These are phyloP conservation scores for Wickerhamomyces subpelliculosus DNA, from an alignment of 805 yeast species.

Conservation along the genomic window DNA sequence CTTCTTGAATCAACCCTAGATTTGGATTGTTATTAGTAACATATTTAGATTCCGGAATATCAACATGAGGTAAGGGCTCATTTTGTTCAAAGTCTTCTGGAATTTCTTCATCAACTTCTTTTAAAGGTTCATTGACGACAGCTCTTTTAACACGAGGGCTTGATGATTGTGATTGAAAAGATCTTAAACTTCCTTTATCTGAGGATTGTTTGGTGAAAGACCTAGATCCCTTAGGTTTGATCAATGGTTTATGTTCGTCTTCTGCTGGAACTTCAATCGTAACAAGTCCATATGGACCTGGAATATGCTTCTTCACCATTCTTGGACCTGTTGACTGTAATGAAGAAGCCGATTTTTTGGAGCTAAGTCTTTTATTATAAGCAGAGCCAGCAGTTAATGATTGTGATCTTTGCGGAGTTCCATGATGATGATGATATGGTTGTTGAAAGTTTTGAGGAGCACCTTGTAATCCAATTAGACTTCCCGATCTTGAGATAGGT, in stretches of 20 bases:
- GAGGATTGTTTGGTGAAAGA: constrained; percentile 1
- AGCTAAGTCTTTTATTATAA: not conserved
- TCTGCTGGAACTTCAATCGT: constrained; percentile 60
- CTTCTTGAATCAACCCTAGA: constrained; percentile 13
- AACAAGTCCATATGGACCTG: constrained; percentile 66
- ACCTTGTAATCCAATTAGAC: constrained; percentile 18
- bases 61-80: constrained; percentile 7
- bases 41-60: no score
- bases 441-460: constrained; percentile 9
- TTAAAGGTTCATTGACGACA: constrained; percentile 12
- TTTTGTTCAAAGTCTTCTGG: not conserved
- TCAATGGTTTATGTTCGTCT: constrained; percentile 12
- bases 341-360: not conserved
- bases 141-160: constrained; percentile 10
- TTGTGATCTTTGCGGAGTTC: constrained; percentile 12
- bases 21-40: not conserved
- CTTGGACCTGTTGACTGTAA: constrained; percentile 22
- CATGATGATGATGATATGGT: constrained; percentile 12
- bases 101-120: constrained; percentile 15
- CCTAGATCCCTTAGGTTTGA: constrained; percentile 6
- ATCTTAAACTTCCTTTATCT: constrained; percentile 8
- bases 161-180: constrained; percentile 4
- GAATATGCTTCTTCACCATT: constrained; percentile 63
- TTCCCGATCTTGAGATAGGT: constrained; percentile 11
- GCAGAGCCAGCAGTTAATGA: constrained; percentile 8